phyloP scores from a whole-genome alignment of 768 basidiomycete species.

The Peribolospora kevripleyi region DNA sequence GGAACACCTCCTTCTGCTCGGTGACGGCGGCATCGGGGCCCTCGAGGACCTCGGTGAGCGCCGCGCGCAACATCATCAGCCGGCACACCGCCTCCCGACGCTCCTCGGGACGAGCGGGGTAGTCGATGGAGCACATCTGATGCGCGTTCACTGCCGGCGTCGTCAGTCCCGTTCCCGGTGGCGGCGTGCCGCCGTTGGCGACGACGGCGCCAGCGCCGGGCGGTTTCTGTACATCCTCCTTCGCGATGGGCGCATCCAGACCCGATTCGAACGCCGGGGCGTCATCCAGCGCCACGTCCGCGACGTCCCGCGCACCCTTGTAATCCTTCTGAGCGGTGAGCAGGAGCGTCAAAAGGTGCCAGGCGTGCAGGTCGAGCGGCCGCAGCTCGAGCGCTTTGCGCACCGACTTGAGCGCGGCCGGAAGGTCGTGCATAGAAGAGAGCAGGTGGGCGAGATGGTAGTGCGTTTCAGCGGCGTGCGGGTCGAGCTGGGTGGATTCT shows the following conservation, averaged over 20 bases:
- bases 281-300: constrained; percentile 41
- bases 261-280: too few species aligned
- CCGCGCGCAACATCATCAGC: not conserved
- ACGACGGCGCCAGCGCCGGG: not conserved
- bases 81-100: not conserved
- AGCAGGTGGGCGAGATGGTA: constrained; percentile 65
- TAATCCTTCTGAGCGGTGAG: constrained; percentile 58
- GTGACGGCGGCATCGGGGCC: constrained; percentile 61
- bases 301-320: constrained; percentile 45
- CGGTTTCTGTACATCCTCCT: not conserved
- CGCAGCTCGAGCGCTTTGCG: constrained; percentile 49
- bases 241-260: too few species aligned
- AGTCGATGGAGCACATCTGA: not conserved
- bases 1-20: constrained; percentile 62
- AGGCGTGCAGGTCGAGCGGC: constrained; percentile 37
- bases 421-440: constrained; percentile 40
- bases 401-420: constrained; percentile 41
- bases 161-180: not conserved
- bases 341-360: constrained; percentile 72
- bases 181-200: not conserved
- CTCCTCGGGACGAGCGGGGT: not conserved
- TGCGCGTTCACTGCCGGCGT: not conserved
- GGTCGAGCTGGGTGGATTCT: constrained; percentile 15
- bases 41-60: constrained; percentile 50
- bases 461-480: constrained; percentile 23